phyloP scores from a whole-genome alignment of 106 monocot species.

The Dendrobium nobile region DNA sequence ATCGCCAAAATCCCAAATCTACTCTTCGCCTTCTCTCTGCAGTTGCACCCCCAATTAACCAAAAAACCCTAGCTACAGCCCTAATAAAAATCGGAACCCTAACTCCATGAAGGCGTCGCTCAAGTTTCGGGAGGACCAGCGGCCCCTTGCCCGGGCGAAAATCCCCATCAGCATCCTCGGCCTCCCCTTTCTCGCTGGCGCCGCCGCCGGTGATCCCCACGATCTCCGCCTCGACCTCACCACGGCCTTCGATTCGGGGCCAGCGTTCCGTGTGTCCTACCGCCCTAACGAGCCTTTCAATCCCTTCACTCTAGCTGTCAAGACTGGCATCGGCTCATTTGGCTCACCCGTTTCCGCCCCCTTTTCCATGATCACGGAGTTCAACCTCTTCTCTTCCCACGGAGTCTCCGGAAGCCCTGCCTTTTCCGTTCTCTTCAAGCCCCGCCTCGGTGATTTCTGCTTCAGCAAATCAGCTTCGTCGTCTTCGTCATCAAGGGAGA shows the following conservation, averaged over 20 bases:
- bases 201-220: slow-evolving; percentile 45
- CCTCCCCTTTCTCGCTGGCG: slow-evolving; percentile 62
- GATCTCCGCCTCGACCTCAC: slow-evolving; percentile 81
- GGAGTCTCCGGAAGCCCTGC: slow-evolving; percentile 14
- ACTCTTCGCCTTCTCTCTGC: too few species aligned
- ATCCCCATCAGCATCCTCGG: slow-evolving; percentile 78
- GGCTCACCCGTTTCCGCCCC: slow-evolving; percentile 65
- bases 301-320: slow-evolving; percentile 58
- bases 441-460: slow-evolving; percentile 72
- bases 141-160: slow-evolving; percentile 44
- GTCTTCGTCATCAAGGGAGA: not conserved
- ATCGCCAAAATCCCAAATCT: too few species aligned
- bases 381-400: slow-evolving; percentile 41
- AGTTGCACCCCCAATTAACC: too few species aligned
- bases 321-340: slow-evolving; percentile 65
- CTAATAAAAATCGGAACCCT: too few species aligned
- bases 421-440: slow-evolving; percentile 69
- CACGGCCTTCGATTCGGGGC: slow-evolving; percentile 77
- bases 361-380: slow-evolving; percentile 73
- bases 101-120: slow-evolving; percentile 79
- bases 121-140: slow-evolving; percentile 70
- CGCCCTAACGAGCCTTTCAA: slow-evolving; percentile 62
- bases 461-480: slow-evolving; percentile 35
- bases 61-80: too few species aligned
- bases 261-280: slow-evolving; percentile 67